Conservation (phyloP, 164 flowering plant genomes). For the Warburgia ugandensis region DNA sequence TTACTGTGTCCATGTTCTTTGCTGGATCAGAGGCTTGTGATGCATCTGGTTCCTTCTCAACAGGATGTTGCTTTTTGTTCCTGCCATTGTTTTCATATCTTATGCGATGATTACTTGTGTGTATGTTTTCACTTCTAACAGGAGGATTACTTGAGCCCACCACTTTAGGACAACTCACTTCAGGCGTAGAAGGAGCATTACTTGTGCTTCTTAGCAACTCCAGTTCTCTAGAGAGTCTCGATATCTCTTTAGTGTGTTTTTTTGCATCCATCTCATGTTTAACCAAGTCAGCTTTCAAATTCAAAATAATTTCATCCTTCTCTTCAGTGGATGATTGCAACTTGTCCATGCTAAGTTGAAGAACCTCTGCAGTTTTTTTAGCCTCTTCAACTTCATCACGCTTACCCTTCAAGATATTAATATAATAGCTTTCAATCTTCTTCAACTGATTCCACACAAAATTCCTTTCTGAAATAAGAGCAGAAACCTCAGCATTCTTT, state of each 20-base stretch:
- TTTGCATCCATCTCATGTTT: conserved; percentile 34
- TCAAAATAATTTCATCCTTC: conserved; percentile 43
- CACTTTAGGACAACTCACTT: conserved; percentile 26
- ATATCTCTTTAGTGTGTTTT: conserved; percentile 33
- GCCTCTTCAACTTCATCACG: conserved; percentile 36
- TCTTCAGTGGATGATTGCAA: conserved; percentile 39
- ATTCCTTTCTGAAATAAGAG: conserved; percentile 55
- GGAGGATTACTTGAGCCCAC: conserved; percentile 11
- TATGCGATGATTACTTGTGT: conserved; percentile 1
- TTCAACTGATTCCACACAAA: conserved; percentile 77
- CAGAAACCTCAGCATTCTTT: conserved; percentile 49
- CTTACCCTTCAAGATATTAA: conserved; percentile 32
- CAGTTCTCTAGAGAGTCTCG: conserved; percentile 42
- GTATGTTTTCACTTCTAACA: conserved; percentile 12
- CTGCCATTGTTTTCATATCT: too few relatives aligned
- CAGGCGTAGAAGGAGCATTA: conserved; percentile 32
- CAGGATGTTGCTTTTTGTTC: too few relatives aligned
- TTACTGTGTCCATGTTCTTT: conserved; percentile 14
- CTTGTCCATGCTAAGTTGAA: conserved; percentile 41
- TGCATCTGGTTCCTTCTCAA: conserved; percentile 30
- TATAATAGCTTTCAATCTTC: conserved; percentile 41
- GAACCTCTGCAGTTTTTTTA: conserved; percentile 35
- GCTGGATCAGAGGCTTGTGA: conserved; percentile 10
- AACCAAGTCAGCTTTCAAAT: conserved; percentile 34
- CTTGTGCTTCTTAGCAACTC: conserved; percentile 32